Evolutionary conservation across 2,329 filamentous ascomycete genomes (phyloP), one percentile per base, ranked within the genome.

Genomic region (Pseudofabraea citricarpa): DNA sequence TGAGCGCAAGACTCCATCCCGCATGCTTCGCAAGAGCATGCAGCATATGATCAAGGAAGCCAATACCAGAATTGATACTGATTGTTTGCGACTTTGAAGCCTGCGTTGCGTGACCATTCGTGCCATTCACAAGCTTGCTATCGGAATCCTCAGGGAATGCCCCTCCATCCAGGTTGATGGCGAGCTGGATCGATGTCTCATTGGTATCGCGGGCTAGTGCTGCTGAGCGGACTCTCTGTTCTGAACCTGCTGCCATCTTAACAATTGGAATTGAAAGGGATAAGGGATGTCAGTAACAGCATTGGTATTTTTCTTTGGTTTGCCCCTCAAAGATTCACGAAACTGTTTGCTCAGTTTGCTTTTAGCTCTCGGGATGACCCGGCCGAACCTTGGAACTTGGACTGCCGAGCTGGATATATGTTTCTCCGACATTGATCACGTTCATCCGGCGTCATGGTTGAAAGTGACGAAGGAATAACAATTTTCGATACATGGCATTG

Each of bases 11-110:
- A 70, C 86, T 93, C 93, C 91, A 97, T 50, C 93, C 91, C 5
- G 87, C 83, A 69, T 98, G 93, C 70, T 98, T 97, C 40, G 93
- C 87, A 43, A 97, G 77, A 5, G 93, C 93, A 68, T 98, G 93
- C 40, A 97, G 77, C 91, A 98, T 97, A 73, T 98, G 93, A 71
- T 98, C 93, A 44, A 98, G 75, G 69, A 98, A 98, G 47, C 93
- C 93, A 65, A 98, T 95, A 52, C 93, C 93, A 0, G 91, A 95
- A 74, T 88, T 83, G 54, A 97, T 76, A 61, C 81, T 81, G 63
- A 97, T 96, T 48, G 81, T 82, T 67, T 97, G 93, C 32, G 83
- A 87, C 55, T 85, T 82, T 55, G 87, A 91, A 52, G 81, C 73
- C 68, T 98, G 91, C 1, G 84, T 83, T 22, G 93, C 91, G 64